Evolutionary conservation across 768 basidiomycete species (phyloP), one percentile per base, ranked within the genome.

Genomic region (Cubamyces sp.): DNA sequence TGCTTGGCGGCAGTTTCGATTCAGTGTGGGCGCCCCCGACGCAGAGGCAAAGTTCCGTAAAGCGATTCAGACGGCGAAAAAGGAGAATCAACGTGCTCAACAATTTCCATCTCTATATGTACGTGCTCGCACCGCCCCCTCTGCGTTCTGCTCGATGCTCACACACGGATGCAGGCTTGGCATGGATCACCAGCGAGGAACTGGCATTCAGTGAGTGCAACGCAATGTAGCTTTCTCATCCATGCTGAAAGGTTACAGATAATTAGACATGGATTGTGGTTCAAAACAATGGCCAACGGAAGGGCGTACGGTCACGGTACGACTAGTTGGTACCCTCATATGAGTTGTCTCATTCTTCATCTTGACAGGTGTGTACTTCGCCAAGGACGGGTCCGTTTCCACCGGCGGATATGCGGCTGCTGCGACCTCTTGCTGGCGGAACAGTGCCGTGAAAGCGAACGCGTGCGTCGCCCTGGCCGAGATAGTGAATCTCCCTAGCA

Each of bases 191-290:
- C 84, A 1, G 66, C 85, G 26, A 78, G 72, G 61, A 90, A 90
- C 63, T 90, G 87, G 88, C 88, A 90, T 70, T 87, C 87, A 25
- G 87, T 87, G 72, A 30, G 79, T 42, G 47, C 12, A 19, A 18
- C 25, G 9, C 8, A 16, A 15, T 14, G 19, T 5, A 7, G 12
- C n/a, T 15, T n/a, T 6, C 30, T 6, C 6, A 26, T 34, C 18
- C 51, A 57, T 8, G 63, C 21, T 2, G 40, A 14, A 18, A 39
- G 21, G 53, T 25, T 34, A 6, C 61, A 88, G 87, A 88, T 90
- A 60, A 84, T 91, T 49, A 82, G 88, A 16, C 85, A 90, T 69
- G 89, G 89, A 2, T 75, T 91, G 7, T 89, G 87, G 85, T 85
- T 77, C 71, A 84, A 82, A 70, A 70, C 71, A 0, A 69, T 85